Conservation (phyloP, 148 eudicot genomes). For the Amaranthus hypochondriacus region DNA sequence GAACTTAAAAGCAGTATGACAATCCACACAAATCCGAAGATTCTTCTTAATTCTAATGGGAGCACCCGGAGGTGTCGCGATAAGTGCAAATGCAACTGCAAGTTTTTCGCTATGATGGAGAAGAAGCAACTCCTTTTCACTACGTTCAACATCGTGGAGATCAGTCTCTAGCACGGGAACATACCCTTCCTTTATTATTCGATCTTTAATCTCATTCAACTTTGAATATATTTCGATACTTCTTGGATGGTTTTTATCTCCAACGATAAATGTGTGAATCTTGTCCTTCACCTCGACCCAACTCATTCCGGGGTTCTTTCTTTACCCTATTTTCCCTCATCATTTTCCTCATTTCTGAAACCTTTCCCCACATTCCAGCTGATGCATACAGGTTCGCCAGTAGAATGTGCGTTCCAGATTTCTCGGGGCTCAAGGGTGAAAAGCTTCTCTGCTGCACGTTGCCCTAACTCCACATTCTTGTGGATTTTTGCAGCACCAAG, state of each 20-base stretch:
- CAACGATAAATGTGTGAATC: conserved; percentile 59
- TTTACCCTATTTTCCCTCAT: conserved; percentile 59
- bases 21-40: conserved; percentile 60
- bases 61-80: conserved; percentile 51
- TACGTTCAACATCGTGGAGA: conserved; percentile 52
- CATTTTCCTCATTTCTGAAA: conserved; percentile 45
- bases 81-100: conserved; percentile 64
- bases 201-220: conserved; percentile 46
- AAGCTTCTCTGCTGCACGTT: conserved; percentile 58
- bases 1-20: conserved; percentile 67
- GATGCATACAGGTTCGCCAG: conserved; percentile 75
- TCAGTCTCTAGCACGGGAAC: conserved; percentile 58
- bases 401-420: conserved; percentile 59
- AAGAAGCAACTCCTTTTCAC: conserved; percentile 59
- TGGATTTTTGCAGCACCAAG: conserved; percentile 73
- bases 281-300: conserved; percentile 65
- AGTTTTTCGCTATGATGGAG: conserved; percentile 70
- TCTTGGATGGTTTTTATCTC: conserved; percentile 54
- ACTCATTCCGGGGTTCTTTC: conserved; percentile 79
- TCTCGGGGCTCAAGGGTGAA: conserved; percentile 54
- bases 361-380: conserved; percentile 65
- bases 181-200: conserved; percentile 57
- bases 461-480: conserved; percentile 55
- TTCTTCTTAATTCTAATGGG: conserved; percentile 72
- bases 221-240: conserved; percentile 56